Conservation (phyloP, 2,329 filamentous ascomycete species). For the Ascochyta lentis region DNA sequence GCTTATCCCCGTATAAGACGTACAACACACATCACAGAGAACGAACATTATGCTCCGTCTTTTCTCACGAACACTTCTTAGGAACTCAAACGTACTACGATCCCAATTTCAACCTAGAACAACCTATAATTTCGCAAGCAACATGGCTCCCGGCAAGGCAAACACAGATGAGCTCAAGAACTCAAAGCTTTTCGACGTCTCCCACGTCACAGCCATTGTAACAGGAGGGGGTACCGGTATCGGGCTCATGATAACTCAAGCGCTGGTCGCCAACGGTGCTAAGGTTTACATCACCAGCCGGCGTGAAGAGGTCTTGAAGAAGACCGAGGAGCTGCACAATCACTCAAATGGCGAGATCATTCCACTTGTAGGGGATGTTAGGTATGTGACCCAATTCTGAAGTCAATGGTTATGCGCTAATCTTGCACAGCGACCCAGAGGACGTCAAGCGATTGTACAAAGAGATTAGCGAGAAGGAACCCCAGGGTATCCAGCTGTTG, state of each 20-base stretch:
- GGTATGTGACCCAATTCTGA: conserved; percentile 22
- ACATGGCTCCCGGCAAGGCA: conserved; percentile 45
- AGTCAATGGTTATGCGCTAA: not conserved
- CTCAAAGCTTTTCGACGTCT: conserved; percentile 55
- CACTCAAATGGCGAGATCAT: conserved; percentile 57
- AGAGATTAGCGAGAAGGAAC: conserved; percentile 54
- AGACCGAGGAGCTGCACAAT: conserved; percentile 56
- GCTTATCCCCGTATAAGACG: conserved; percentile 21
- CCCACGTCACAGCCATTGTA: conserved; percentile 54
- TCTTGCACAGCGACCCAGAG: conserved; percentile 53
- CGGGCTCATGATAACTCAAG: conserved; percentile 69
- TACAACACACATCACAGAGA: not conserved
- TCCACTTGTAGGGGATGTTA: conserved; percentile 40
- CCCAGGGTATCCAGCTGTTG: conserved; percentile 61
- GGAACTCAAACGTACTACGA: conserved; percentile 12
- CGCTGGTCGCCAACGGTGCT: conserved; percentile 67
- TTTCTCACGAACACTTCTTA: conserved; percentile 29
- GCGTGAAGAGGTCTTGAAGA: conserved; percentile 44
- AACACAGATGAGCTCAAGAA: conserved; percentile 51
- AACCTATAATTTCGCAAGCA: conserved; percentile 33
- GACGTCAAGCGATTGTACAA: conserved; percentile 53
- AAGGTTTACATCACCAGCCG: conserved; percentile 55
- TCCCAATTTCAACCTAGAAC: conserved; percentile 22
- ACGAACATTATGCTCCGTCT: conserved; percentile 37
- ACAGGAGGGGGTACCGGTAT: conserved; percentile 57